These are phyloP conservation scores for Beta macrorhiza DNA, from an alignment of 179 eudicot genomes.

Conservation along the genomic window DNA sequence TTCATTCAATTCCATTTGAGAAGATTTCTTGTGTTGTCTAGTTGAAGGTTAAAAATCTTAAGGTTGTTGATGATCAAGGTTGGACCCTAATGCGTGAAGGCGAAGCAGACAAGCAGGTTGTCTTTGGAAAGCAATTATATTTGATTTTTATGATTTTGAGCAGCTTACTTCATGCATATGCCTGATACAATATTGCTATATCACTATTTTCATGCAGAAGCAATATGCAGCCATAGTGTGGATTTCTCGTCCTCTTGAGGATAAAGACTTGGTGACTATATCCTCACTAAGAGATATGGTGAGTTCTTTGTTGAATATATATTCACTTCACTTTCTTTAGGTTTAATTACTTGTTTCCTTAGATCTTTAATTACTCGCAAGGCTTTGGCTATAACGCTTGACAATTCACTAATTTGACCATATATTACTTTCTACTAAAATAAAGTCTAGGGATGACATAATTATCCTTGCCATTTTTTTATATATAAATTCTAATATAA, in stretches of 20 bases:
- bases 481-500: no score
- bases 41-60: slow-evolving; percentile 86
- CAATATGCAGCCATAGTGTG: slow-evolving; percentile 94
- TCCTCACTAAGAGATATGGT: slow-evolving; percentile 77
- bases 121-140: neutral
- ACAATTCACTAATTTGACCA: no score
- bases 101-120: slow-evolving; percentile 97
- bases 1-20: neutral
- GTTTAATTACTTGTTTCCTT: neutral
- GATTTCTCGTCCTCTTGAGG: slow-evolving; percentile 77
- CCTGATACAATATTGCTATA: slow-evolving; percentile 9
- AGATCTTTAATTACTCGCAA: no score
- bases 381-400: no score
- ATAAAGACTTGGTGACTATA: slow-evolving; percentile 63
- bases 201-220: slow-evolving; percentile 53
- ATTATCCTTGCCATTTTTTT: no score
- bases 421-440: no score
- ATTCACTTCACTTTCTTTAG: neutral
- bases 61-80: slow-evolving; percentile 64
- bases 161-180: slow-evolving; percentile 7
- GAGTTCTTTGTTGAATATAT: slow-evolving; percentile 26
- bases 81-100: slow-evolving; percentile 99
- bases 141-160: neutral
- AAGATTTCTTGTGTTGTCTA: slow-evolving; percentile 24
- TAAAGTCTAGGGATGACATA: no score